phyloP scores from a whole-genome alignment of 768 basidiomycete species.

The Megacollybia marginata region DNA sequence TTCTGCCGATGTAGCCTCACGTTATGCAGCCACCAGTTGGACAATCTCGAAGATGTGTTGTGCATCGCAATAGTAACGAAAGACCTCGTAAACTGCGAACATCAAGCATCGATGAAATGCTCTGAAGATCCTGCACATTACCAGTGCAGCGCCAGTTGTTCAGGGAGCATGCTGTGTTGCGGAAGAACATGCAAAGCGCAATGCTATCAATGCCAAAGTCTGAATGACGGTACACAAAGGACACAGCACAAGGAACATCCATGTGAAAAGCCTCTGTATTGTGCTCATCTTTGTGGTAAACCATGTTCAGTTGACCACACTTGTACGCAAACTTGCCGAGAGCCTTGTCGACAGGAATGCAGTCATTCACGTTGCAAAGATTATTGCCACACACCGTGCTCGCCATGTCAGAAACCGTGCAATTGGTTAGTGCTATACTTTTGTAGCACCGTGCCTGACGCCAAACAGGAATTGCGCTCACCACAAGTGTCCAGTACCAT shows the following conservation, averaged over 20 bases:
- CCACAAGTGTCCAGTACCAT: conserved; percentile 49
- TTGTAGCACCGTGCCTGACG: neutral
- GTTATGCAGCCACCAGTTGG: conserved; percentile 33
- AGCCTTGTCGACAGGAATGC: conserved; percentile 47
- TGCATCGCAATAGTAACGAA: conserved; percentile 40
- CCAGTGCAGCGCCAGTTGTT: conserved; percentile 36
- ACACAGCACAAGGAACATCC: conserved; percentile 34
- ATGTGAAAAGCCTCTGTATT: conserved; percentile 46
- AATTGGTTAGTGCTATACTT: conserved; percentile 26
- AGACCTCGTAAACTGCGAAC: conserved; percentile 45
- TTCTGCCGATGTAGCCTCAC: neutral
- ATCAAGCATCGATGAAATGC: conserved; percentile 39
- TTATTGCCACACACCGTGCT: conserved; percentile 46
- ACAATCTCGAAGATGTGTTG: conserved; percentile 31
- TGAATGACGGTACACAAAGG: conserved; percentile 7
- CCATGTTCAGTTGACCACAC: conserved; percentile 43
- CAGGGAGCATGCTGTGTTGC: conserved; percentile 43
- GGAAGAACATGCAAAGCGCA: conserved; percentile 36
- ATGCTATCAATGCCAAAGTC: conserved; percentile 43
- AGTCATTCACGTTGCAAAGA: conserved; percentile 40
- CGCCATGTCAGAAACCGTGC: conserved; percentile 58
- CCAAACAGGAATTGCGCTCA: conserved; percentile 45
- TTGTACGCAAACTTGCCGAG: conserved; percentile 38
- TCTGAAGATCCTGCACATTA: conserved; percentile 30
- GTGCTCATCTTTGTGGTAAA: conserved; percentile 45